phyloP scores from a whole-genome alignment of 331 rosid species.

The Cucumis variabilis region DNA sequence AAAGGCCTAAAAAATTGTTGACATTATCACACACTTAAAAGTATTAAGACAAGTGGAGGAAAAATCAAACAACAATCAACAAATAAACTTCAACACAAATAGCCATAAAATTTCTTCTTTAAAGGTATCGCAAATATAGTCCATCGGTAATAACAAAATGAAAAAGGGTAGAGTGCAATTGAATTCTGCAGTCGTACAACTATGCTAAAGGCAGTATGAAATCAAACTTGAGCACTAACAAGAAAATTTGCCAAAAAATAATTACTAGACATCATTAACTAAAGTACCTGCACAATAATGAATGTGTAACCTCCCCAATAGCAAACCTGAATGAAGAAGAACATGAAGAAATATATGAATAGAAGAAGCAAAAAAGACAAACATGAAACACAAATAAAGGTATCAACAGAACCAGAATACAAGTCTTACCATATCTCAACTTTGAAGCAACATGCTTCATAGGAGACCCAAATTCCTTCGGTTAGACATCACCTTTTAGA shows the following conservation, averaged over 20 bases:
- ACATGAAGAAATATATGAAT: too few relatives aligned
- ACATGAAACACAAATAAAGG: too few relatives aligned
- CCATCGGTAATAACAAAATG: conserved; percentile 2
- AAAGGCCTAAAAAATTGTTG: conserved; percentile 2
- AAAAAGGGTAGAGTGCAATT: background rate
- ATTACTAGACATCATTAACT: background rate
- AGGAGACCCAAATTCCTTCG: conserved; percentile 88
- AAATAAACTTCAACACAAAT: background rate
- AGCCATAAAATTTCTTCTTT: conserved; percentile 2
- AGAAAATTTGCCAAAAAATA: conserved; percentile 2
- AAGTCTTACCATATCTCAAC: too few relatives aligned
- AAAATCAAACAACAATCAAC: background rate
- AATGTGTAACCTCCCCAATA: too few relatives aligned
- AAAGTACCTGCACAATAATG: conserved; percentile 21
- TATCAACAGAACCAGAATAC: too few relatives aligned
- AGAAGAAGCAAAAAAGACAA: too few relatives aligned
- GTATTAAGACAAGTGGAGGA: background rate
- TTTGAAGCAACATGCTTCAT: conserved; percentile 60
- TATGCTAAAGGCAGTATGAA: background rate
- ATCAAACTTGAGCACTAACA: background rate
- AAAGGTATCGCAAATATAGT: background rate
- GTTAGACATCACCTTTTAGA: conserved; percentile 72
- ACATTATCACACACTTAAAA: background rate
- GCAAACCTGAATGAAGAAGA: too few relatives aligned
- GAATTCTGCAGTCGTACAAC: background rate